phyloP scores from a whole-genome alignment of 1,284 basidiomycete species.

The Ustilago loliicola region DNA sequence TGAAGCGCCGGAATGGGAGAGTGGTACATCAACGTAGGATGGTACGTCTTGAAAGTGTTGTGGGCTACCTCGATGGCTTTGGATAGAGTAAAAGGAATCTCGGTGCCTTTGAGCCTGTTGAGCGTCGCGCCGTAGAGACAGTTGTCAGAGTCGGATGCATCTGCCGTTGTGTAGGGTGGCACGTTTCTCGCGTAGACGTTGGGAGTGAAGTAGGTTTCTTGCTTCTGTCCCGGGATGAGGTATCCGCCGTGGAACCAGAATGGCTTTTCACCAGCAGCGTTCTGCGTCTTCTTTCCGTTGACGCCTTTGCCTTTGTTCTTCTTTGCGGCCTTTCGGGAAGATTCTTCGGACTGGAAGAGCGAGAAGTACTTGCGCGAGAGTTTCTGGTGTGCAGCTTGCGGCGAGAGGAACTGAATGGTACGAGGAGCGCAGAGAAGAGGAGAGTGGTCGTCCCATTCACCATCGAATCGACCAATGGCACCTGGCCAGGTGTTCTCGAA shows the following conservation, averaged over 20 bases:
- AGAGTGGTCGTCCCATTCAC: conserved; percentile 48
- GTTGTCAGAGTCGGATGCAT: conserved; percentile 18
- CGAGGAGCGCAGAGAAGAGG: conserved; percentile 40
- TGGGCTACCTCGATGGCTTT: conserved; percentile 34
- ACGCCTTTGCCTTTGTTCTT: conserved; percentile 14
- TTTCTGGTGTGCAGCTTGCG: conserved; percentile 28
- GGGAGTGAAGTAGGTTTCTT: conserved; percentile 41
- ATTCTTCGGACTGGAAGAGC: conserved; percentile 21
- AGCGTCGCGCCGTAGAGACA: conserved; percentile 43
- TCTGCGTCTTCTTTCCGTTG: conserved; percentile 14
- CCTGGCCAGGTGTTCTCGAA: conserved; percentile 52
- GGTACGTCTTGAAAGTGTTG: conserved; percentile 25
- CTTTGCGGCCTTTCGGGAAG: background rate
- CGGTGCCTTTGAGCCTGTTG: conserved; percentile 38
- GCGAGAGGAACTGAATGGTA: conserved; percentile 44
- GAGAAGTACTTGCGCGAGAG: conserved; percentile 33
- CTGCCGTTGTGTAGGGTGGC: conserved; percentile 31
- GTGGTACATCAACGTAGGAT: conserved; percentile 18
- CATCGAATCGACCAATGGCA: conserved; percentile 39
- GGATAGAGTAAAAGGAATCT: conserved; percentile 17
- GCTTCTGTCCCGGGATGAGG: conserved; percentile 15
- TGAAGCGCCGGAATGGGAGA: conserved; percentile 18
- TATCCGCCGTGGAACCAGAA: conserved; percentile 49
- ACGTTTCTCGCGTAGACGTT: conserved; percentile 42
- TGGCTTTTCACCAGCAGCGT: conserved; percentile 32